Conservation (phyloP, 2,329 filamentous ascomycete genomes). For the Aschersonia sp. region DNA sequence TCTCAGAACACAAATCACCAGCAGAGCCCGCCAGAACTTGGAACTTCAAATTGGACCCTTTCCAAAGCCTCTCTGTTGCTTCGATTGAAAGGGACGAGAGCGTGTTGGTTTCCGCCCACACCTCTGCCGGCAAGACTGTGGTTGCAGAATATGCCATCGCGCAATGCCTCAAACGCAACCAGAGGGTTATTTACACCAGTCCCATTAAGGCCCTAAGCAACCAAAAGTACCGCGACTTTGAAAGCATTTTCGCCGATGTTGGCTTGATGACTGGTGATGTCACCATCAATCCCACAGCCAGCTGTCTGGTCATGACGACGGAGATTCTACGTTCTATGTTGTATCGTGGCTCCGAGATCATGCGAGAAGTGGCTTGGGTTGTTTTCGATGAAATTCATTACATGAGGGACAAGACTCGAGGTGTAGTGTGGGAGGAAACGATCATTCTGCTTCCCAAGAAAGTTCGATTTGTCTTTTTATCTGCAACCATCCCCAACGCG, state of each 20-base stretch:
- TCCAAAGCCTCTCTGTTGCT: conserved; percentile 86
- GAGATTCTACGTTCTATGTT: conserved; percentile 98
- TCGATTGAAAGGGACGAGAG: conserved; percentile 95
- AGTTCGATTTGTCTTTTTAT: conserved; percentile 96
- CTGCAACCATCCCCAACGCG: conserved; percentile 94
- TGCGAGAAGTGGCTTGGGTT: conserved; percentile 98
- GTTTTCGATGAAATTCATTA: conserved; percentile 99
- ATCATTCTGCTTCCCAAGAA: conserved; percentile 97
- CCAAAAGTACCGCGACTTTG: conserved; percentile 96
- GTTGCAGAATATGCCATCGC: conserved; percentile 97
- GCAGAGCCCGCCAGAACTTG: conserved; percentile 72
- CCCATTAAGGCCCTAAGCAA: conserved; percentile 98
- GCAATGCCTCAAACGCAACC: conserved; percentile 91
- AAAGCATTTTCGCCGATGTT: conserved; percentile 88
- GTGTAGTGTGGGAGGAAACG: conserved; percentile 98
- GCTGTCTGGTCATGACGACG: conserved; percentile 96
- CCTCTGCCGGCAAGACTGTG: conserved; percentile 94
- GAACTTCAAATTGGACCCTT: conserved; percentile 88
- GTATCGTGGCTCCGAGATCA: conserved; percentile 95
- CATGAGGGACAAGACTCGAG: conserved; percentile 83
- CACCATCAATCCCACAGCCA: conserved; percentile 96
- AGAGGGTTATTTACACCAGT: conserved; percentile 97
- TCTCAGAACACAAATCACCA: conserved; percentile 85
- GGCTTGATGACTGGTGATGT: conserved; percentile 98
- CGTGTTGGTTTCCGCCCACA: conserved; percentile 92